A percentile compares a stretch with the other conserved stretches of the same genome.
Conservation (phyloP, 352 stramenopile species). For the Pythium plurisporium region DNA sequence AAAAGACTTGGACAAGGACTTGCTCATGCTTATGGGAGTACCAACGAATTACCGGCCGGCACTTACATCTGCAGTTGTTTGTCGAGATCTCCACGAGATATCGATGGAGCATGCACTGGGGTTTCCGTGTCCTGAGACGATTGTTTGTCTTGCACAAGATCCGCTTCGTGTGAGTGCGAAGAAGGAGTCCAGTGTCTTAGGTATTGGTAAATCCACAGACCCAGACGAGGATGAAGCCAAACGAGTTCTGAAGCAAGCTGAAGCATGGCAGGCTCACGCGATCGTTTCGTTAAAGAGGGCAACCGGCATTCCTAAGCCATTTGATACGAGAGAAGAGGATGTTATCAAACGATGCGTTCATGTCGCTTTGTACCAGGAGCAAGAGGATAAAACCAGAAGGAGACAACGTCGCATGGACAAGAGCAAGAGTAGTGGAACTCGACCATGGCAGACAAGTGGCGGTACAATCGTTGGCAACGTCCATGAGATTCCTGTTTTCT, state of each 20-base stretch:
- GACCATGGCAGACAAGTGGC: neutral
- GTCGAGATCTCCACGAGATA: slow-evolving; percentile 42
- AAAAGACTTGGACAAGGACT: slow-evolving; percentile 59
- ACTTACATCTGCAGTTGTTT: slow-evolving; percentile 51
- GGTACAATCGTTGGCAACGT: slow-evolving; percentile 54
- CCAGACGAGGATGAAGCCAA: slow-evolving; percentile 28
- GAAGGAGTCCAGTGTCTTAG: slow-evolving; percentile 29
- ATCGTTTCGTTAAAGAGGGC: slow-evolving; percentile 75
- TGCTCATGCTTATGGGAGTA: slow-evolving; percentile 77
- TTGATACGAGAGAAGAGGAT: slow-evolving; percentile 71
- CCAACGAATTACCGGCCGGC: slow-evolving; percentile 71
- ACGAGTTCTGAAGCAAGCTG: slow-evolving; percentile 44
- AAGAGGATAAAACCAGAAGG: slow-evolving; percentile 21
- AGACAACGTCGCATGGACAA: neutral
- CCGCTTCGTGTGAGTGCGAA: slow-evolving; percentile 24
- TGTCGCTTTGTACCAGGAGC: slow-evolving; percentile 70
- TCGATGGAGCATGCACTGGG: slow-evolving; percentile 65
- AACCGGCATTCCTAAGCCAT: slow-evolving; percentile 64
- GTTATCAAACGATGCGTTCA: slow-evolving; percentile 78
- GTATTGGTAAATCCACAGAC: slow-evolving; percentile 16
- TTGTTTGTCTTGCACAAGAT: slow-evolving; percentile 44
- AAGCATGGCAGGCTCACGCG: slow-evolving; percentile 50
- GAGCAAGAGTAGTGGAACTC: neutral
- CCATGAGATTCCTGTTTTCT: slow-evolving; percentile 71
- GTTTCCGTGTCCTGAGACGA: slow-evolving; percentile 65